These are phyloP conservation scores for Russula earlei DNA, from an alignment of 768 basidiomycete genomes.

Conservation along the genomic window DNA sequence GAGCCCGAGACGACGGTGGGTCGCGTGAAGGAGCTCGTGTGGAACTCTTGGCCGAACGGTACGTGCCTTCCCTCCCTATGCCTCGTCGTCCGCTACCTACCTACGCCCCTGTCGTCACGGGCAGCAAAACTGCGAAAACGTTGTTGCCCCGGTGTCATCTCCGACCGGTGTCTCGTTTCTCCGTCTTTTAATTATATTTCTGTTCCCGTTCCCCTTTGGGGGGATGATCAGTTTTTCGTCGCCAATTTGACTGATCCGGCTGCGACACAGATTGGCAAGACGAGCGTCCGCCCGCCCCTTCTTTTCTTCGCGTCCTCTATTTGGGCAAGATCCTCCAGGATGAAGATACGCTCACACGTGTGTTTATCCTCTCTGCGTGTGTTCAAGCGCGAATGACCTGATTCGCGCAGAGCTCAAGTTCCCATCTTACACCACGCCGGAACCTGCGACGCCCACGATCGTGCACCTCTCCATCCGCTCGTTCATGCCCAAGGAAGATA, in stretches of 20 bases:
- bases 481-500: conserved; percentile 41
- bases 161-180: too few relatives aligned
- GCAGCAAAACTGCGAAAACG: too few relatives aligned
- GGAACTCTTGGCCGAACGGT: conserved; percentile 78
- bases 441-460: conserved; percentile 42
- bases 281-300: conserved; percentile 67
- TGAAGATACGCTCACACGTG: conserved; percentile 65
- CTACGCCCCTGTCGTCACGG: not conserved
- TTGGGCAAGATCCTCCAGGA: conserved; percentile 77
- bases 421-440: conserved; percentile 25
- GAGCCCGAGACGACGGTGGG: conserved; percentile 68
- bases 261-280: conserved; percentile 57
- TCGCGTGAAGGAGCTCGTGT: conserved; percentile 73
- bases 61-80: conserved; percentile 23
- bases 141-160: too few relatives aligned
- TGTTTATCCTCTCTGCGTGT: conserved; percentile 20
- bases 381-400: not conserved
- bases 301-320: conserved; percentile 66
- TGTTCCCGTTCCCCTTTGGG: not conserved
- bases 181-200: too few relatives aligned
- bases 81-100: not conserved
- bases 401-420: conserved; percentile 25
- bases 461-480: conserved; percentile 69
- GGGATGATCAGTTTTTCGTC: not conserved
- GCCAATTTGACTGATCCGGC: conserved; percentile 4